Evolutionary conservation across 2,329 filamentous ascomycete species (phyloP), one percentile per base, ranked within the genome.

Genomic region (Botryotinia narcissicola): DNA sequence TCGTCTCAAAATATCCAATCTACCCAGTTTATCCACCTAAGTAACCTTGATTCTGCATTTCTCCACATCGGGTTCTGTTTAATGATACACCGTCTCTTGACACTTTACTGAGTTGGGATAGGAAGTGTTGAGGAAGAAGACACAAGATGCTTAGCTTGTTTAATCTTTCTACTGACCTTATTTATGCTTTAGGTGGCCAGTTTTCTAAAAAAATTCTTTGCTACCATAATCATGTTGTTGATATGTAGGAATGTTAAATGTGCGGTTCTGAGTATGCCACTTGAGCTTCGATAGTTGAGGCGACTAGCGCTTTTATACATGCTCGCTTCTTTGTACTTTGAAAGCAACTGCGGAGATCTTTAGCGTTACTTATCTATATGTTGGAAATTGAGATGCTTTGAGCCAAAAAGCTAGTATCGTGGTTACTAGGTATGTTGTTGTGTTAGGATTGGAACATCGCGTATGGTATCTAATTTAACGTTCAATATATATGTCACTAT

Each of bases 191-290:
- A 54, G 25, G 5, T 54, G 2, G 1, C 3, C 5, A 1, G 10
- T 14, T 16, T n/a, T n/a, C 25, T 16, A 3, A n/a, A 1, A 1
- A 7, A 7, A 16, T 6, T 16, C 12, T 12, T n/a, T n/a, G 25
- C 4, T n/a, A 7, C 2, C 12, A 1, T 16, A 54, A 54, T n/a
- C 25, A 14, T 16, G 10, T 7, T 54, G 25, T 54, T 16, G 48
- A 54, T 12, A n/a, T 44, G 16, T 18, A 44, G 42, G 5, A 7
- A 44, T 18, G 3, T 3, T 7, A 51, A 51, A 51, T 16, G 1
- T n/a, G 12, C 7, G 25, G 12, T n/a, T n/a, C 3, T n/a, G 0
- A 7, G 42, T 44, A 51, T 51, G 25, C 22, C 1, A n/a, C 16
- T 51, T 16, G 25, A n/a, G 25, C 25, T n/a, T 51, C 0, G 5